phyloP scores from a whole-genome alignment of 257 asterid species.

The Gentiana macrophylla region DNA sequence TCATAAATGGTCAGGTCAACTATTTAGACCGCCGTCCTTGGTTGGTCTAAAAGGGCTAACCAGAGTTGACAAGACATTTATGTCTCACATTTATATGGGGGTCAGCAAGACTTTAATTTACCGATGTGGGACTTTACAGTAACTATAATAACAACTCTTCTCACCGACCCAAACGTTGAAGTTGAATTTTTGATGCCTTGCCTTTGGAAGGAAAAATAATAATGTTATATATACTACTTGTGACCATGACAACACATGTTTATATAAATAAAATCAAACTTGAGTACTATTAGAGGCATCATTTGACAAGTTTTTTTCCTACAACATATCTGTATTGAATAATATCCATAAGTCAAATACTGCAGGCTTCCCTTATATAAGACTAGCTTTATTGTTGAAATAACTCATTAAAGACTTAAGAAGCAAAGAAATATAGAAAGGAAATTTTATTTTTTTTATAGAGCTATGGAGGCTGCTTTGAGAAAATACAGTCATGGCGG shows the following conservation, averaged over 20 bases:
- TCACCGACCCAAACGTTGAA: conserved; percentile 86
- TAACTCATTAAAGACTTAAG: conserved; percentile 2
- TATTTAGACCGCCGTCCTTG: too few relatives aligned
- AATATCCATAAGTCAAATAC: conserved; percentile 48
- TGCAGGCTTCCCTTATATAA: conserved; percentile 40
- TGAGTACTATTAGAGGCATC: conserved; percentile 29
- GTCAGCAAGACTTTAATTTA: too few relatives aligned
- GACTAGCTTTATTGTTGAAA: conserved; percentile 18
- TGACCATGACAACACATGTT: not conserved
- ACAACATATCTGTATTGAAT: conserved; percentile 49
- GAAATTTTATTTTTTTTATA: not conserved
- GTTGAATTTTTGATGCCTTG: conserved; percentile 55
- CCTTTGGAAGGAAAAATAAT: not conserved
- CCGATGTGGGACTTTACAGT: too few relatives aligned
- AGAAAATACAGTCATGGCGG: conserved; percentile 27
- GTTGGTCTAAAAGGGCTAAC: too few relatives aligned
- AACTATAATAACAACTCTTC: conserved; percentile 4
- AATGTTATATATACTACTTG: not conserved
- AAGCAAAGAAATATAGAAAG: conserved; percentile 13
- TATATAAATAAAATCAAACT: conserved; percentile 3
- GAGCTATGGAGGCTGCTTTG: conserved; percentile 34
- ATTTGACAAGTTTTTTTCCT: conserved; percentile 53
- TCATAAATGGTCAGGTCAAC: too few relatives aligned
- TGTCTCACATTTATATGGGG: too few relatives aligned
- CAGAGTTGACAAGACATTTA: too few relatives aligned